A percentile compares a stretch with the other conserved stretches of the same genome.
These are phyloP conservation scores for Sugiyamaella lignohabitans DNA, from an alignment of 805 yeast species.

Conservation along the genomic window DNA sequence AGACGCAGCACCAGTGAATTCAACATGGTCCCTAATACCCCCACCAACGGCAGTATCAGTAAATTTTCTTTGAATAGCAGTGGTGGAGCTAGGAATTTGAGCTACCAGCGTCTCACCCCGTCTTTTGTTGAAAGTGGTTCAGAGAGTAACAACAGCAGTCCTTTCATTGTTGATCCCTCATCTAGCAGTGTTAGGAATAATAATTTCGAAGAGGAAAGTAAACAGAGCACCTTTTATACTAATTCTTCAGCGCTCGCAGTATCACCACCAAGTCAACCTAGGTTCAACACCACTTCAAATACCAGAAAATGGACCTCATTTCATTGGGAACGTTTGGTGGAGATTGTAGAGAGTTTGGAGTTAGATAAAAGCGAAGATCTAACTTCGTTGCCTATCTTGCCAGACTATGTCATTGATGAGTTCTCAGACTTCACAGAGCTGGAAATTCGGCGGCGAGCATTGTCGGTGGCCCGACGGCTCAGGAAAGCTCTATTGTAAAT, in stretches of 20 bases:
- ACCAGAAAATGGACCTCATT: constrained; percentile 8
- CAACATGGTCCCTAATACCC: neutral
- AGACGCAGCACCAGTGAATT: neutral
- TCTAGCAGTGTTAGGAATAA: no score
- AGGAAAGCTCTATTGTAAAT: neutral
- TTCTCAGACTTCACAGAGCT: constrained; percentile 7
- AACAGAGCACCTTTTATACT: neutral
- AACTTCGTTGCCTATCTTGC: constrained; percentile 10
- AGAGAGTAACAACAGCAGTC: neutral
- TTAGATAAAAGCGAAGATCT: constrained; percentile 5
- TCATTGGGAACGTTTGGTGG: constrained; percentile 11
- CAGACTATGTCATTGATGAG: constrained; percentile 3
- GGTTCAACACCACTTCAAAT: neutral
- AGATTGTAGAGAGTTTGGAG: constrained; percentile 3
- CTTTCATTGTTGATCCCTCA: neutral
- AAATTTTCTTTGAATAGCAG: neutral
- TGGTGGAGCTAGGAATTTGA: no score
- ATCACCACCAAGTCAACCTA: neutral
- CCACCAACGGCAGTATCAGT: neutral
- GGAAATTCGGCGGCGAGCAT: constrained; percentile 14
- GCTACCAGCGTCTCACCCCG: no score
- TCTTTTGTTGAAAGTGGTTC: neutral
- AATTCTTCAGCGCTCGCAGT: no score
- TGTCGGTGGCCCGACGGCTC: constrained; percentile 12
- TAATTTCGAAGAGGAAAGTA: no score